A percentile compares a stretch with the other conserved stretches of the same genome.
phyloP scores from a whole-genome alignment of 2,329 filamentous ascomycete genomes.

The Teratosphaeria pseudoeucalypti region DNA sequence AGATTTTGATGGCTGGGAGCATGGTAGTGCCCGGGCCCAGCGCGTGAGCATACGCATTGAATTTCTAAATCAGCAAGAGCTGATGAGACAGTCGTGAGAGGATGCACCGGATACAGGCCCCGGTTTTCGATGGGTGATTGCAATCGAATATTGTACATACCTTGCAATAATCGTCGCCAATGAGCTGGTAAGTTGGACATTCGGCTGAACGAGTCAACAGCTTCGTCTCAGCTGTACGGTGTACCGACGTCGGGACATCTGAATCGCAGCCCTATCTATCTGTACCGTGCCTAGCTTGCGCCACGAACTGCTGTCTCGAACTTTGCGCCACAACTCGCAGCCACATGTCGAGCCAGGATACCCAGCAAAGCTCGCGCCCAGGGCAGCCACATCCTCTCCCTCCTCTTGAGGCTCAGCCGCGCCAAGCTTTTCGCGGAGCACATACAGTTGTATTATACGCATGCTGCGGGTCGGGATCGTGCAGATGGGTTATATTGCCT shows the following conservation, averaged over 20 bases:
- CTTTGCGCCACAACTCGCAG: not conserved
- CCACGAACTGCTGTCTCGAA: not conserved
- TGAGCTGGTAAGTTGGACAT: not conserved
- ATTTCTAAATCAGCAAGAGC: not conserved
- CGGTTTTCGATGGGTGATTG: not conserved
- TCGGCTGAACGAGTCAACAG: not conserved
- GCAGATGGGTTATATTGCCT: too few relatives aligned
- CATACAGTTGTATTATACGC: not conserved
- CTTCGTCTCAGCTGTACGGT: not conserved
- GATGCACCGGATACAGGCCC: too few relatives aligned
- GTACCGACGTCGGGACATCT: not conserved
- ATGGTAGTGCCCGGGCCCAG: not conserved
- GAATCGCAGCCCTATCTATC: not conserved
- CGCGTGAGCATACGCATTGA: not conserved
- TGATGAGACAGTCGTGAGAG: not conserved
- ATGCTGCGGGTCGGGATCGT: not conserved
- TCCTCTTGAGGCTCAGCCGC: not conserved
- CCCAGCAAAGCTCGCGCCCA: not conserved
- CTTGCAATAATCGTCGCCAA: not conserved
- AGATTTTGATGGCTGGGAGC: not conserved
- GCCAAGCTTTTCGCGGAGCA: not conserved
- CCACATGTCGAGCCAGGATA: not conserved
- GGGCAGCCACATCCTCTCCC: not conserved
- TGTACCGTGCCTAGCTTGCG: not conserved
- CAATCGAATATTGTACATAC: not conserved